Percentiles rank a stretch among this genome's conserved stretches.
Conservation (phyloP, 75 land plant species). For the Pinus tabuliformis region DNA sequence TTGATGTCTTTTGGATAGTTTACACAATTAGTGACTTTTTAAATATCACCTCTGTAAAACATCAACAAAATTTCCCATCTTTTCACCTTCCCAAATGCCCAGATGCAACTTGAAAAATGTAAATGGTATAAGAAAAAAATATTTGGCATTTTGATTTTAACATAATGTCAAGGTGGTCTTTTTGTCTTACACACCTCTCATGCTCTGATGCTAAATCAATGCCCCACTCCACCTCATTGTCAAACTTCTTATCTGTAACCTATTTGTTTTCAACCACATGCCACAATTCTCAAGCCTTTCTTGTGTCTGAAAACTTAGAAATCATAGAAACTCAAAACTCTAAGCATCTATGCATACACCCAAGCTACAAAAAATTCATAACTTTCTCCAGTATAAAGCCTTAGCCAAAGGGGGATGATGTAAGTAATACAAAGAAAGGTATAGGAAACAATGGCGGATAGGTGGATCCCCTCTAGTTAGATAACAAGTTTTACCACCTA, state of each 20-base stretch:
- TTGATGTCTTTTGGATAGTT: conserved; percentile 55
- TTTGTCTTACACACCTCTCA: conserved; percentile 41
- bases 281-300: background rate
- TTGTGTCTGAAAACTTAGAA: background rate
- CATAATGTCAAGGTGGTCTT: background rate
- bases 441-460: too few species aligned
- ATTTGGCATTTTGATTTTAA: background rate
- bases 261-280: conserved; percentile 4
- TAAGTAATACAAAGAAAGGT: too few species aligned
- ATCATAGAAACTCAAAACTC: background rate
- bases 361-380: background rate
- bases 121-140: background rate
- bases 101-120: background rate
- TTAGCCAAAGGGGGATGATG: too few species aligned
- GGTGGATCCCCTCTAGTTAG: too few species aligned
- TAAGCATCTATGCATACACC: background rate
- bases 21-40: conserved; percentile 96
- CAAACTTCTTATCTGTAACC: conserved; percentile 78
- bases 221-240: conserved; percentile 95
- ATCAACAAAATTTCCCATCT: background rate
- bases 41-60: conserved; percentile 51
- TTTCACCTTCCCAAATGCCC: background rate
- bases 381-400: too few species aligned
- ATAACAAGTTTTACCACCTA: too few species aligned
- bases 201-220: conserved; percentile 77